phyloP scores from a whole-genome alignment of 2,329 filamentous ascomycete genomes.

The Periconia digitata region DNA sequence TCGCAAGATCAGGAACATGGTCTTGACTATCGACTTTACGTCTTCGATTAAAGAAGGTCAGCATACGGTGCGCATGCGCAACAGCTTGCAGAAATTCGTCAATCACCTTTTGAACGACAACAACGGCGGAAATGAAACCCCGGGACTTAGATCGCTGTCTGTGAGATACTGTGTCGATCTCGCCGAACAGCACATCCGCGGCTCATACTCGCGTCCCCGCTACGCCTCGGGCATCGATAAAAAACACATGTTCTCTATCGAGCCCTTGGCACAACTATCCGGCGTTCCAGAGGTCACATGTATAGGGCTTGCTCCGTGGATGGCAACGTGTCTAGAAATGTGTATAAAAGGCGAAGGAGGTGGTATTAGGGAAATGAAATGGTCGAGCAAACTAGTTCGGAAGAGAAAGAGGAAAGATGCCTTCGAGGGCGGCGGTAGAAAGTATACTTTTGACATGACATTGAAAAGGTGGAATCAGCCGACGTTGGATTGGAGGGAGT shows the following conservation, averaged over 20 bases:
- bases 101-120: constrained; percentile 20
- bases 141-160: constrained; percentile 16
- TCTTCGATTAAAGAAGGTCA: constrained; percentile 11
- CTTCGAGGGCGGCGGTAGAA: neutral
- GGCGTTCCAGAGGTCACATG: constrained; percentile 20
- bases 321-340: constrained; percentile 18
- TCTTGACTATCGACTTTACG: constrained; percentile 6
- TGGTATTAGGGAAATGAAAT: constrained; percentile 16
- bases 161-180: neutral
- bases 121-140: constrained; percentile 17
- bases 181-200: no score
- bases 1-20: constrained; percentile 21
- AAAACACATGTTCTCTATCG: constrained; percentile 21
- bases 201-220: no score
- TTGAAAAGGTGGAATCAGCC: constrained; percentile 23
- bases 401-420: constrained; percentile 5
- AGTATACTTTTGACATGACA: constrained; percentile 4
- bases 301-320: constrained; percentile 22
- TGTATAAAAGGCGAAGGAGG: constrained; percentile 24
- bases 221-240: neutral
- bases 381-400: constrained; percentile 12
- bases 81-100: constrained; percentile 23
- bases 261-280: constrained; percentile 16
- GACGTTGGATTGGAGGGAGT: constrained; percentile 24
- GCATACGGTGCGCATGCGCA: constrained; percentile 18